A percentile compares a stretch with the other conserved stretches of the same genome.
Conservation (phyloP, 441 rosid species). For the Metrosideros polymorpha region DNA sequence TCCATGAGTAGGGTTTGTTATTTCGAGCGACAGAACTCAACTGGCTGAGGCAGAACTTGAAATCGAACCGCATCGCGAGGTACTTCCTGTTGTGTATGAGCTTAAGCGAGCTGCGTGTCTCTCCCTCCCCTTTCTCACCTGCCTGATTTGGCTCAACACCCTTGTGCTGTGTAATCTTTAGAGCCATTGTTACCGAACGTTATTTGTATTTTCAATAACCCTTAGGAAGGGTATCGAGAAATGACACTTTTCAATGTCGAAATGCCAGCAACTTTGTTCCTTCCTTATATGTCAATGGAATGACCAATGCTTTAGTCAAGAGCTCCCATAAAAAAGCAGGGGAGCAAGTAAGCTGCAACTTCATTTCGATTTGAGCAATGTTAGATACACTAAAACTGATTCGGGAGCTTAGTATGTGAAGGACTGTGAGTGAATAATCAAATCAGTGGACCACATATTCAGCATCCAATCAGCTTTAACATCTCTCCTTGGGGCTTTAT, state of each 20-base stretch:
- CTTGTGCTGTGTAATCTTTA: not conserved
- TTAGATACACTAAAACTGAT: not conserved
- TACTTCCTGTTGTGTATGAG: not conserved
- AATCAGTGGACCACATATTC: not conserved
- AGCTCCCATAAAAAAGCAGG: too few relatives aligned
- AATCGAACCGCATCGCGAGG: not conserved
- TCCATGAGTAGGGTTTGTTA: not conserved
- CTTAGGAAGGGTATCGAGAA: too few relatives aligned
- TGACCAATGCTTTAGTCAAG: too few relatives aligned
- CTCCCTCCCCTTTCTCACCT: not conserved
- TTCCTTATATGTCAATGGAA: too few relatives aligned
- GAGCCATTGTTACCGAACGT: not conserved
- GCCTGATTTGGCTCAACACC: not conserved
- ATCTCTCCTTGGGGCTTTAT: not conserved
- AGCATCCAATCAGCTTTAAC: not conserved
- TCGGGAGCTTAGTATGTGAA: not conserved
- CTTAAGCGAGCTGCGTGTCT: not conserved
- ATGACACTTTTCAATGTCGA: too few relatives aligned
- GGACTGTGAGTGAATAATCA: not conserved
- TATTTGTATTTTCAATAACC: not conserved
- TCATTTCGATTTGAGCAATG: not conserved
- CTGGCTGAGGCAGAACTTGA: not conserved
- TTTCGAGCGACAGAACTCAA: not conserved
- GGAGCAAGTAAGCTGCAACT: too few relatives aligned
- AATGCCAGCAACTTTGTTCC: too few relatives aligned